These are phyloP conservation scores for Paratinospora sagittata DNA, from an alignment of 164 flowering plant genomes.

Conservation along the genomic window DNA sequence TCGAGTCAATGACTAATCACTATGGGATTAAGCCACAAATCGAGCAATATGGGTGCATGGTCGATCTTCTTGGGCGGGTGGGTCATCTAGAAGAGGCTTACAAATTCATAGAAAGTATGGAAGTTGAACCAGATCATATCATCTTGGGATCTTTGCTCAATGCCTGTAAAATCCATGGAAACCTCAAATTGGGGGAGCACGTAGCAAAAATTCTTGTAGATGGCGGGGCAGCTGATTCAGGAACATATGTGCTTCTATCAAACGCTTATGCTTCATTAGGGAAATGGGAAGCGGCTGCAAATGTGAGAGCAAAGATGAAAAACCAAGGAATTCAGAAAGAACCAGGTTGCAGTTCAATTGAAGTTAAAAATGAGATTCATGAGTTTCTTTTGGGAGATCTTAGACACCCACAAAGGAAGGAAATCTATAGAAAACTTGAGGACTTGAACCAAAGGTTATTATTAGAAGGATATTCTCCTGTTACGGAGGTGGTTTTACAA, in stretches of 20 bases:
- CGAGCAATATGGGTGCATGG: slow-evolving; percentile 46
- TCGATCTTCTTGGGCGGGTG: slow-evolving; percentile 41
- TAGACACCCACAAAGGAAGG: slow-evolving; percentile 32
- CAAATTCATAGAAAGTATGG: slow-evolving; percentile 27
- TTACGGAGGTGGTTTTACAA: slow-evolving; percentile 30
- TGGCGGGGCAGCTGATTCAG: slow-evolving; percentile 28
- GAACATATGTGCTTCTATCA: slow-evolving; percentile 34
- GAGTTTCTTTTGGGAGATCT: slow-evolving; percentile 42
- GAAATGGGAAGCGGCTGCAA: too few species aligned
- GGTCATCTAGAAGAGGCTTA: slow-evolving; percentile 39
- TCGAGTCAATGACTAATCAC: slow-evolving; percentile 27
- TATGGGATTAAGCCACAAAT: slow-evolving; percentile 31
- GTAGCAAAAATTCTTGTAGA: slow-evolving; percentile 26
- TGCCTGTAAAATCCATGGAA: slow-evolving; percentile 39
- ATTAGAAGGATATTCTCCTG: slow-evolving; percentile 31
- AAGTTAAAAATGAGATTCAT: slow-evolving; percentile 40
- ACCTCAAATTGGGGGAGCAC: slow-evolving; percentile 31
- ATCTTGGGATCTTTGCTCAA: slow-evolving; percentile 36
- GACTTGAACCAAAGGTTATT: slow-evolving; percentile 21
- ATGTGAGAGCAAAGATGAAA: slow-evolving; percentile 29
- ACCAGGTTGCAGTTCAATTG: slow-evolving; percentile 42
- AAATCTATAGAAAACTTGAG: slow-evolving; percentile 24
- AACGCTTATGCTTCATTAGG: slow-evolving; percentile 35
- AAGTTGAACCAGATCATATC: slow-evolving; percentile 30
- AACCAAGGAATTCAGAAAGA: slow-evolving; percentile 29